Evolutionary conservation across 768 basidiomycete species (phyloP).

Genomic region (Tricholoma saponaceum): DNA sequence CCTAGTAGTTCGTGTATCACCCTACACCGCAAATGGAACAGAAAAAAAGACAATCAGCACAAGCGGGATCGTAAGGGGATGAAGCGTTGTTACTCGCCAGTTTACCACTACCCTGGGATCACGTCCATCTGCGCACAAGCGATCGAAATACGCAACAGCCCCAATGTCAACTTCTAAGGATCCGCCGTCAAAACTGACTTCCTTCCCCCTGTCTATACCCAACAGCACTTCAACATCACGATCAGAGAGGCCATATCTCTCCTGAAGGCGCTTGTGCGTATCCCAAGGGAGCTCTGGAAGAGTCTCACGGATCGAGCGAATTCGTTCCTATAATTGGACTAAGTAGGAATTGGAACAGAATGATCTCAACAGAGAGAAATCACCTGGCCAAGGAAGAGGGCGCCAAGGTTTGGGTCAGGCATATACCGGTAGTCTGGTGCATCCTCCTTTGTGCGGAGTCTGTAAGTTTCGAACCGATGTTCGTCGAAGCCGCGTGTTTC

Average conservation of each 20-base stretch:
- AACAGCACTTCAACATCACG: slow-evolving; percentile 77
- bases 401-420: slow-evolving; percentile 93
- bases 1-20: slow-evolving; percentile 86
- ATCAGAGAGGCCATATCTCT: slow-evolving; percentile 42
- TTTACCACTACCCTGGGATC: slow-evolving; percentile 75
- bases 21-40: slow-evolving; percentile 40
- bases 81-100: slow-evolving; percentile 53
- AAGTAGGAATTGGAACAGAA: neutral
- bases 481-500: slow-evolving; percentile 94
- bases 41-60: slow-evolving; percentile 1
- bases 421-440: slow-evolving; percentile 97
- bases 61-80: slow-evolving; percentile 6
- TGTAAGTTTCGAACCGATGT: slow-evolving; percentile 73
- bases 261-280: slow-evolving; percentile 53
- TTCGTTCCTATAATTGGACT: slow-evolving; percentile 48
- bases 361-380: neutral
- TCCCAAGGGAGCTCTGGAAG: slow-evolving; percentile 79
- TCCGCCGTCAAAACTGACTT: slow-evolving; percentile 61
- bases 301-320: slow-evolving; percentile 42
- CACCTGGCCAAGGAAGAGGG: slow-evolving; percentile 55
- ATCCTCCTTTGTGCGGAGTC: slow-evolving; percentile 85
- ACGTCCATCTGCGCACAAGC: slow-evolving; percentile 44
- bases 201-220: slow-evolving; percentile 60
- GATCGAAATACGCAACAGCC: slow-evolving; percentile 80
- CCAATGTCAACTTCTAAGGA: slow-evolving; percentile 24